These are phyloP conservation scores for Malassezia arunalokei DNA, from an alignment of 1,284 basidiomycete genomes.

Conservation along the genomic window DNA sequence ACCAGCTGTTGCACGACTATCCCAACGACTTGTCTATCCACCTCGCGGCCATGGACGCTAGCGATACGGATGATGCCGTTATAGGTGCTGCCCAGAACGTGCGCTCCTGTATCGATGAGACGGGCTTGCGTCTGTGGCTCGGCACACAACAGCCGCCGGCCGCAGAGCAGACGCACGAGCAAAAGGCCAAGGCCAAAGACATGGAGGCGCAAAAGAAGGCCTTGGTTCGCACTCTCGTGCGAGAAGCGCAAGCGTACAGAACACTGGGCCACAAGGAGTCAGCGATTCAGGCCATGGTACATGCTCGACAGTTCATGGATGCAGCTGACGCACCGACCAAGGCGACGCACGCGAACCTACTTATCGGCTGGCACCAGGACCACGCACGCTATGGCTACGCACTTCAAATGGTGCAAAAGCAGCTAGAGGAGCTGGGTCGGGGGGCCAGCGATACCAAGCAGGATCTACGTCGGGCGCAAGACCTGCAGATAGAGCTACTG, in stretches of 20 bases:
- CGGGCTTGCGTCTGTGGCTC: slow-evolving; percentile 29
- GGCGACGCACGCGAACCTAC: slow-evolving; percentile 27
- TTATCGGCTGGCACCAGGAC: slow-evolving; percentile 29
- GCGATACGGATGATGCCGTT: slow-evolving; percentile 20
- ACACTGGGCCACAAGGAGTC: slow-evolving; percentile 13
- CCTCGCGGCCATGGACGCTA: slow-evolving; percentile 35
- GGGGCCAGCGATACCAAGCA: slow-evolving; percentile 23
- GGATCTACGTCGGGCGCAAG: slow-evolving; percentile 27
- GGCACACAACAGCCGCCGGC: slow-evolving; percentile 32
- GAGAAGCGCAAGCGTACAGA: slow-evolving; percentile 23
- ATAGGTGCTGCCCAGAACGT: slow-evolving; percentile 30
- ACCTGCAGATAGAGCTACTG: slow-evolving; percentile 24
- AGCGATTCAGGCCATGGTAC: slow-evolving; percentile 16
- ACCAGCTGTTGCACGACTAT: slow-evolving; percentile 33
- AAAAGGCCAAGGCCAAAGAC: slow-evolving; percentile 31
- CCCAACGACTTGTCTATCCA: slow-evolving; percentile 37
- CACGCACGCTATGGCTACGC: slow-evolving; percentile 33
- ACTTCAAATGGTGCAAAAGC: slow-evolving; percentile 27
- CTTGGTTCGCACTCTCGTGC: slow-evolving; percentile 33
- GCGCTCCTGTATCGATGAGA: slow-evolving; percentile 30
- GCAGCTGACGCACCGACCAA: slow-evolving; percentile 28
- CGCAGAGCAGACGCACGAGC: slow-evolving; percentile 34
- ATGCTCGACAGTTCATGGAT: slow-evolving; percentile 23
- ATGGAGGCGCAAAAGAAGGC: slow-evolving; percentile 40
- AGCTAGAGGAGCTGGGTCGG: slow-evolving; percentile 34